These are phyloP conservation scores for Rhododendron ferrugineum DNA, from an alignment of 148 eudicot genomes.

Conservation along the genomic window DNA sequence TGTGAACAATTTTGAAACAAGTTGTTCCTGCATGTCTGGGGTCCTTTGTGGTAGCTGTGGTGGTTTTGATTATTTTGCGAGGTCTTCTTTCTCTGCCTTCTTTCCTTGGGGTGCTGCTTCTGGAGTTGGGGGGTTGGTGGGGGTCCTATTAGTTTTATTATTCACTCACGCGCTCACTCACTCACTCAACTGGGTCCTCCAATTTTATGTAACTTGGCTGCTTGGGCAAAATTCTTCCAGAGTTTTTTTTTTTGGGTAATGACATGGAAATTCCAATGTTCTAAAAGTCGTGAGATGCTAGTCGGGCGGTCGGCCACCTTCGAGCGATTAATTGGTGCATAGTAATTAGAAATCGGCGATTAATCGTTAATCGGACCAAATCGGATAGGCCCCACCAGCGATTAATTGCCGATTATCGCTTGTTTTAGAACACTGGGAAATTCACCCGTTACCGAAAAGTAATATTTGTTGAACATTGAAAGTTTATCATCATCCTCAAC, in stretches of 20 bases:
- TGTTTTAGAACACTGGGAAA: background rate
- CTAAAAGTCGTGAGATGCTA: too few species aligned
- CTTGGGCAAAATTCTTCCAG: background rate
- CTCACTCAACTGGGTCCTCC: background rate
- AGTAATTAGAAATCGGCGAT: too few species aligned
- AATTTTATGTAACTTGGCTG: background rate
- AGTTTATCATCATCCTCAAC: background rate
- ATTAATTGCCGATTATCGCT: too few species aligned
- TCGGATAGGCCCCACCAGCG: too few species aligned
- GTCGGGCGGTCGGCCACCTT: too few species aligned
- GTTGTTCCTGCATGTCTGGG: background rate
- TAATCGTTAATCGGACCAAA: too few species aligned
- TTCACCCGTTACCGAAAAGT: background rate
- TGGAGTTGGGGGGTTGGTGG: background rate
- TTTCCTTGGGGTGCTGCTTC: background rate
- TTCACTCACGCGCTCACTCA: background rate
- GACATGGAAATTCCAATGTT: background rate
- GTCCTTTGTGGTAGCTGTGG: background rate
- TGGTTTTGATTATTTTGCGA: background rate
- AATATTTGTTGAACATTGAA: background rate
- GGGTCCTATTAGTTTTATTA: background rate
- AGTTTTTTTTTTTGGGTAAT: background rate
- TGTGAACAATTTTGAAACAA: background rate
- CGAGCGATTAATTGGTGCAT: too few species aligned
- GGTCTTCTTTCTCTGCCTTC: background rate